Evolutionary conservation across 1,139 yeast species (phyloP).

Genomic region (Magnusiomyces suaveolens): DNA sequence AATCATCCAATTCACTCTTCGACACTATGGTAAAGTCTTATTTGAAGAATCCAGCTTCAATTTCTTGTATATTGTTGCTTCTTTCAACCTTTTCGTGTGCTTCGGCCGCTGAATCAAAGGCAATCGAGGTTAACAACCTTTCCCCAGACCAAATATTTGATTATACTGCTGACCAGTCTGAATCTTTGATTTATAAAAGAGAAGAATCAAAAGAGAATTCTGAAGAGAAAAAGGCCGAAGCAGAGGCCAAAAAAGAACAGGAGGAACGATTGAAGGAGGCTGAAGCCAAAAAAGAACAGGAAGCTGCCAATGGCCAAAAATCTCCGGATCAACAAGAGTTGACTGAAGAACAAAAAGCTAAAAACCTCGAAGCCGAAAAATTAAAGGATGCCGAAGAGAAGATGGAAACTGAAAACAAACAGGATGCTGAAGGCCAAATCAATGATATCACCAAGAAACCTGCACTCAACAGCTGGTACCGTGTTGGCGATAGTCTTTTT

Average conservation of each 20-base stretch:
- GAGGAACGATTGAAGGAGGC: not conserved
- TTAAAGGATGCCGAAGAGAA: not conserved
- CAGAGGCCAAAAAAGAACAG: not conserved
- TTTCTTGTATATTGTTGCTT: not conserved
- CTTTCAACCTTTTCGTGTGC: not conserved
- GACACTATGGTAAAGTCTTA: not conserved
- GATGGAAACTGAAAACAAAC: not conserved
- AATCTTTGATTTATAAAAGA: not conserved
- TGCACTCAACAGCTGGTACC: conserved; percentile 1
- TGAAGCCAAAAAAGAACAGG: not conserved
- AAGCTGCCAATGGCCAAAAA: no score
- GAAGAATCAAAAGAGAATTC: not conserved
- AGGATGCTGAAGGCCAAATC: not conserved
- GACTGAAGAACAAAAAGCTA: no score
- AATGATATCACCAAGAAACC: no score
- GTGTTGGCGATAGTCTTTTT: conserved; percentile 10
- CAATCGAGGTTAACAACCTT: not conserved
- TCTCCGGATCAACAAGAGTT: no score
- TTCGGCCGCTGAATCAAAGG: not conserved
- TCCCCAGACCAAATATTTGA: not conserved
- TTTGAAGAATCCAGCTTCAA: not conserved
- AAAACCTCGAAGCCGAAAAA: not conserved
- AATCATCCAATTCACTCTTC: not conserved
- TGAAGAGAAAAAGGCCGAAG: not conserved
- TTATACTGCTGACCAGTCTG: not conserved